These are phyloP conservation scores for Penicillium roqueforti DNA, from an alignment of 495 filamentous ascomycete species.

Conservation along the genomic window DNA sequence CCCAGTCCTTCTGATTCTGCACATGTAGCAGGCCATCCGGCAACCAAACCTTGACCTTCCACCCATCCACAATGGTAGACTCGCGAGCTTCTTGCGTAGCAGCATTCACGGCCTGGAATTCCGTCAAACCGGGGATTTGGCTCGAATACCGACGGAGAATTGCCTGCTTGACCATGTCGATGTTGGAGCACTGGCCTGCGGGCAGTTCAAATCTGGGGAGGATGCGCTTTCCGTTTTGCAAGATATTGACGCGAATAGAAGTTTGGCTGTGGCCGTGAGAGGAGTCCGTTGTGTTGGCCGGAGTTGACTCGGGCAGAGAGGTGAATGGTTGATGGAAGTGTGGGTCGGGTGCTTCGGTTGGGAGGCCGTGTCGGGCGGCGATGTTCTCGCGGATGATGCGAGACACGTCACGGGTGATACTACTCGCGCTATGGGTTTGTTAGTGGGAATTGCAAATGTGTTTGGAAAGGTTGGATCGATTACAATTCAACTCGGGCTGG, in stretches of 20 bases:
- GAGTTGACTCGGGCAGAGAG: conserved; percentile 10
- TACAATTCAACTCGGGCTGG: conserved; percentile 43
- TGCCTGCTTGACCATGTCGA: conserved; percentile 28
- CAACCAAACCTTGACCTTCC: conserved; percentile 40
- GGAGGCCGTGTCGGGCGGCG: conserved; percentile 23
- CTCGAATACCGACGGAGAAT: conserved; percentile 33
- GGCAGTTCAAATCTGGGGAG: conserved; percentile 37
- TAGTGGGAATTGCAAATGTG: conserved; percentile 7
- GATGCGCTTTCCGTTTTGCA: conserved; percentile 41
- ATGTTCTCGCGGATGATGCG: conserved; percentile 42
- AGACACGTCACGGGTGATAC: conserved; percentile 42
- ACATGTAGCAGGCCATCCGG: conserved; percentile 39
- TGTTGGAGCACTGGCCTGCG: conserved; percentile 34
- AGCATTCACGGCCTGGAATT: conserved; percentile 11
- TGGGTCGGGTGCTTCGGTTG: conserved; percentile 13
- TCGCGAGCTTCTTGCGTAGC: conserved; percentile 19
- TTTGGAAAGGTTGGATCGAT: conserved; percentile 7
- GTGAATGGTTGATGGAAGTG: conserved; percentile 18
- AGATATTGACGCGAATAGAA: conserved; percentile 38
- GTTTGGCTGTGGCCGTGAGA: conserved; percentile 19
- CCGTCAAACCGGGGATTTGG: conserved; percentile 29
- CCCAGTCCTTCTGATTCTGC: conserved; percentile 44
- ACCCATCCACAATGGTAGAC: conserved; percentile 17
- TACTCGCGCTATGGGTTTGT: conserved; percentile 33
- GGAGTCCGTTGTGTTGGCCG: conserved; percentile 1